These are phyloP conservation scores for Naganishia antarctica DNA, from an alignment of 768 basidiomycete species.

Conservation along the genomic window DNA sequence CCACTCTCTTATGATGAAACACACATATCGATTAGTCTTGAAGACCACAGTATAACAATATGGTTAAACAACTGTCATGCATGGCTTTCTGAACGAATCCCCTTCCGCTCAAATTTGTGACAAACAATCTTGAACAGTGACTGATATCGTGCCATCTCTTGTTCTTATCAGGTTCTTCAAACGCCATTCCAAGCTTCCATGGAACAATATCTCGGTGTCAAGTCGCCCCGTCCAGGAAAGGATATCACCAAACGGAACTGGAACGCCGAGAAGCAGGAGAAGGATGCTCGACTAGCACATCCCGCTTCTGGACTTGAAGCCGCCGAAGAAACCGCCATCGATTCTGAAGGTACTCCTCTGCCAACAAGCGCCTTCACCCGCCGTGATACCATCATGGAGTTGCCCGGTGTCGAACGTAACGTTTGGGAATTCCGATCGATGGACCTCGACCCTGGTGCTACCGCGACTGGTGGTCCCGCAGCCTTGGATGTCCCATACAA, in stretches of 20 bases:
- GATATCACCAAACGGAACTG: conserved; percentile 23
- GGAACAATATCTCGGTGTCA: conserved; percentile 70
- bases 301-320: conserved; percentile 35
- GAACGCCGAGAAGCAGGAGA: conserved; percentile 28
- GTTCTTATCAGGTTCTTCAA: conserved; percentile 58
- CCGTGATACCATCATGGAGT: conserved; percentile 23
- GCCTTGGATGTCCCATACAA: conserved; percentile 26
- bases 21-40: conserved; percentile 81
- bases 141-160: background rate
- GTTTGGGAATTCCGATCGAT: conserved; percentile 46
- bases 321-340: conserved; percentile 36
- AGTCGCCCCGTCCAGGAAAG: conserved; percentile 27
- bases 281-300: conserved; percentile 29
- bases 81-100: conserved; percentile 50
- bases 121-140: background rate
- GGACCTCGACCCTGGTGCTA: background rate
- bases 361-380: conserved; percentile 20
- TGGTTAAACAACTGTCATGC: conserved; percentile 50
- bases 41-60: conserved; percentile 43
- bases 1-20: conserved; percentile 57
- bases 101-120: background rate
- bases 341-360: background rate
- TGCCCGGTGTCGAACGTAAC: conserved; percentile 36
- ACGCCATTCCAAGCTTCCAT: conserved; percentile 74
- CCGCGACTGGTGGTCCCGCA: conserved; percentile 1